These are phyloP conservation scores for Camelina laxa DNA, from an alignment of 345 rosid genomes.

Conservation along the genomic window DNA sequence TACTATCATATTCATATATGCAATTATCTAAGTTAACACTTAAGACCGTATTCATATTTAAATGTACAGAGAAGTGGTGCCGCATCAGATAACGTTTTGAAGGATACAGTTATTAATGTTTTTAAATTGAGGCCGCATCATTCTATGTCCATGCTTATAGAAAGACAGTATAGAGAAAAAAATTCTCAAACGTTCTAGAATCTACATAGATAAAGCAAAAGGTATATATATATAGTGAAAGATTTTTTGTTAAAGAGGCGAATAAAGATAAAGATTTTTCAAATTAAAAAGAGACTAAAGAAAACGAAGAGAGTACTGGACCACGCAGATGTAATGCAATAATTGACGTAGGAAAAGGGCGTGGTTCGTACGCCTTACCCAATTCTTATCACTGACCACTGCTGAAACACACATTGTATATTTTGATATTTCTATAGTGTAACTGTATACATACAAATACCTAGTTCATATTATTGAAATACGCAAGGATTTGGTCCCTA, in stretches of 20 bases:
- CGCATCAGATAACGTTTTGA: neutral
- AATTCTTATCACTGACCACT: neutral
- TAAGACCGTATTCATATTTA: neutral
- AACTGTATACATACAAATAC: neutral
- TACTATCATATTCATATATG: neutral
- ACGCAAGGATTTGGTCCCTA: conserved; percentile 11
- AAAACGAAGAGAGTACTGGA: conserved; percentile 25
- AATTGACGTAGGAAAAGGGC: conserved; percentile 28
- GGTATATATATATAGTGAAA: neutral
- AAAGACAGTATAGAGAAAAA: neutral
- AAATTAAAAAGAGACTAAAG: neutral
- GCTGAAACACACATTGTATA: neutral
- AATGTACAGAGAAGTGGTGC: neutral
- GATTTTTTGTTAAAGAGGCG: neutral
- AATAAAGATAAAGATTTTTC: conserved; percentile 12
- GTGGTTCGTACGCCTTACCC: conserved; percentile 38
- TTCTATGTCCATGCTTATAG: neutral
- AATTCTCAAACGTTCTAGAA: conserved; percentile 23
- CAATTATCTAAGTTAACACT: neutral
- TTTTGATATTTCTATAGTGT: neutral
- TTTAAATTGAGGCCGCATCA: neutral
- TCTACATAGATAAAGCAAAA: neutral
- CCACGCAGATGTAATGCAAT: conserved; percentile 35
- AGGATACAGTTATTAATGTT: neutral
- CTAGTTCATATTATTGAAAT: neutral